Evolutionary conservation across 371 early-diverging fungal genomes (phyloP).

Genomic region (Haplosporangium sp.): DNA sequence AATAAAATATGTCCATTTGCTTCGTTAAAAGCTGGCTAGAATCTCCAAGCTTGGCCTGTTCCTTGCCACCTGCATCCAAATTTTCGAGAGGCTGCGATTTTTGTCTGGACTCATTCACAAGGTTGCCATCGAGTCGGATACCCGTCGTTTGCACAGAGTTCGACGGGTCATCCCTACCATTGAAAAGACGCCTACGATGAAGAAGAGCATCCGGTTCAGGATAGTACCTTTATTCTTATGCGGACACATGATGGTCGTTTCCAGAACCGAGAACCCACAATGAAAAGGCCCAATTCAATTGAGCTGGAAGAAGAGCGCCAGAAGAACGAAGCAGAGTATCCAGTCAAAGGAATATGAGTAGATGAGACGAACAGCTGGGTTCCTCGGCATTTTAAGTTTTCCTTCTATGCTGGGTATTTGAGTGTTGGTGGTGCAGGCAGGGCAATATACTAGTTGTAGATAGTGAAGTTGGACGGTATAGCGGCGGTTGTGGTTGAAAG

Average conservation of each 20-base stretch:
- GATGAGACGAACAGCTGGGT: slow-evolving; percentile 53
- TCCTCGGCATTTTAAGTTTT: slow-evolving; percentile 4
- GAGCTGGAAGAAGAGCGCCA: slow-evolving; percentile 66
- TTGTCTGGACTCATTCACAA: slow-evolving; percentile 22
- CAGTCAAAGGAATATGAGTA: slow-evolving; percentile 76
- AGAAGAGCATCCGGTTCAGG: slow-evolving; percentile 66
- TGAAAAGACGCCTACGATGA: slow-evolving; percentile 66
- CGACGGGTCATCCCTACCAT: slow-evolving; percentile 57
- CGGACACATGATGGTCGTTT: slow-evolving; percentile 72
- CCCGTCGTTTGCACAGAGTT: slow-evolving; percentile 27
- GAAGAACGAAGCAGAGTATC: slow-evolving; percentile 68
- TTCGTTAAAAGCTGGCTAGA: too few species aligned
- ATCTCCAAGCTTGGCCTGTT: not conserved
- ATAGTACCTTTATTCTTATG: slow-evolving; percentile 66
- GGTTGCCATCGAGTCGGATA: slow-evolving; percentile 22
- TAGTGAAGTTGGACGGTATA: not conserved
- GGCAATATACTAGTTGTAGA: not conserved
- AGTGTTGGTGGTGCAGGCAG: not conserved
- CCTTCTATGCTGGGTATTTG: not conserved
- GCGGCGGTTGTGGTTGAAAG: too few species aligned
- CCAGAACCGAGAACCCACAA: slow-evolving; percentile 73
- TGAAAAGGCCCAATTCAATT: slow-evolving; percentile 72
- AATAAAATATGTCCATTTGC: too few species aligned
- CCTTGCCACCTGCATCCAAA: not conserved
- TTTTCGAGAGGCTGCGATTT: not conserved